Evolutionary conservation across 768 basidiomycete genomes (phyloP).

Genomic region (Hysterangium stoloniferum): DNA sequence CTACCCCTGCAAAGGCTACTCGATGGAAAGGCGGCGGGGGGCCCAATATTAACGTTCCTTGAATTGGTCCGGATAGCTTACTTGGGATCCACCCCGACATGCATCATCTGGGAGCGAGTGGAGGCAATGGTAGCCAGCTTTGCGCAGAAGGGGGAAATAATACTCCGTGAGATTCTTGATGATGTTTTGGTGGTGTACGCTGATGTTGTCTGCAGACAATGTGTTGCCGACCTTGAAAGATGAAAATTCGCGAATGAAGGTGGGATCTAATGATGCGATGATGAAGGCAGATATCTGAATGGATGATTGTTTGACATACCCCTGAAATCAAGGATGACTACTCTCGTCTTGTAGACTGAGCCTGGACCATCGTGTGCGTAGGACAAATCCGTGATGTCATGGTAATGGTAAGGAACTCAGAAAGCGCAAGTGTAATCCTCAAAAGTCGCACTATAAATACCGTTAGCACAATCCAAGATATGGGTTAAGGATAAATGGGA

Average conservation of each 20-base stretch:
- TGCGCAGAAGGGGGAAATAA: slow-evolving; percentile 19
- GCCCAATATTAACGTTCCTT: too few species aligned
- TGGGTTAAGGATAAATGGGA: not conserved
- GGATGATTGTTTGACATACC: not conserved
- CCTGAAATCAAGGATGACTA: not conserved
- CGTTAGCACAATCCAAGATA: not conserved
- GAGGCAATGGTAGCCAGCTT: slow-evolving; percentile 21
- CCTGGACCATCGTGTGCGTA: not conserved
- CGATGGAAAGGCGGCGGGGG: too few species aligned
- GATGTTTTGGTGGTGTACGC: not conserved
- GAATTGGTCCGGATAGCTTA: too few species aligned
- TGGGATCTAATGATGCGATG: not conserved
- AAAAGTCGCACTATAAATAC: slow-evolving; percentile 3
- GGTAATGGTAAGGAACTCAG: slow-evolving; percentile 18
- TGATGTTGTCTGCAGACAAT: not conserved
- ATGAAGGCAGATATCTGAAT: not conserved
- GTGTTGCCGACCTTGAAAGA: not conserved
- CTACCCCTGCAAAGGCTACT: too few species aligned
- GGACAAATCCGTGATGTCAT: slow-evolving; percentile 13
- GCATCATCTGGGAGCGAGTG: slow-evolving; percentile 23
- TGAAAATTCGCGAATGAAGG: not conserved
- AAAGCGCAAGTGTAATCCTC: slow-evolving; percentile 14
- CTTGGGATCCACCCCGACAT: too few species aligned
- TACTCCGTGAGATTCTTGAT: slow-evolving; percentile 12
- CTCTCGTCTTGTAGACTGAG: not conserved